These are phyloP conservation scores for Testicularia cyperi DNA, from an alignment of 1,284 basidiomycete species.

Conservation along the genomic window DNA sequence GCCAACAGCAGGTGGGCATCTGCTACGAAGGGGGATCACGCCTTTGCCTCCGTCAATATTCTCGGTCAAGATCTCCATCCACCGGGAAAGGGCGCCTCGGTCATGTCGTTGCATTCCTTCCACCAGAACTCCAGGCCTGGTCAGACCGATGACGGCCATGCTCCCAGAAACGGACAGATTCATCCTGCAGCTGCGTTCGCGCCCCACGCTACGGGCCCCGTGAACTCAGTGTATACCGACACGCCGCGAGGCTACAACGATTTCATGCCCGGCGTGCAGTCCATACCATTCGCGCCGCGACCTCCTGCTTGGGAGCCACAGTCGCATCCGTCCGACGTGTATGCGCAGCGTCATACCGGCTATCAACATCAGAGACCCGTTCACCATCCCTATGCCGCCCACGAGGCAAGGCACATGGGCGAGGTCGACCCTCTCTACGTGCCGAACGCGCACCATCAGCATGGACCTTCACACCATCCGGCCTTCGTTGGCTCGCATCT, in stretches of 20 bases:
- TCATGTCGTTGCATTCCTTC: too few species aligned
- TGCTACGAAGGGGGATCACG: too few species aligned
- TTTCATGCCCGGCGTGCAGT: neutral
- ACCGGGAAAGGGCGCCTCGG: too few species aligned
- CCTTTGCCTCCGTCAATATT: too few species aligned
- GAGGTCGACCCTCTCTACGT: conserved; percentile 14
- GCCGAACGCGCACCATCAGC: conserved; percentile 7
- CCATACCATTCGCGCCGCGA: neutral
- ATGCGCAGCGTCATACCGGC: conserved; percentile 8
- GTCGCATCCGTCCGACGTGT: conserved; percentile 7
- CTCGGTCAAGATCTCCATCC: too few species aligned
- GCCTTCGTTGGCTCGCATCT: conserved; percentile 7
- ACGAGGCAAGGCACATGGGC: conserved; percentile 9
- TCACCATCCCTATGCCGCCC: conserved; percentile 11
- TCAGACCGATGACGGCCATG: too few species aligned
- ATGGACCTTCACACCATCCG: conserved; percentile 11
- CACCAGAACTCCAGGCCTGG: too few species aligned
- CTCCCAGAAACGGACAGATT: too few species aligned
- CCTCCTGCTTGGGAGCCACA: neutral
- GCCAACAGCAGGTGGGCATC: too few species aligned
- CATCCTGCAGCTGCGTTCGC: too few species aligned
- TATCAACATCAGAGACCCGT: conserved; percentile 9
- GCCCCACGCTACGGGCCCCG: too few species aligned
- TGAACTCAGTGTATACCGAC: neutral
- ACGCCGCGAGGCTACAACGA: neutral